Conservation (phyloP, 1,284 basidiomycete species). For the Cerioporus squamosus region DNA sequence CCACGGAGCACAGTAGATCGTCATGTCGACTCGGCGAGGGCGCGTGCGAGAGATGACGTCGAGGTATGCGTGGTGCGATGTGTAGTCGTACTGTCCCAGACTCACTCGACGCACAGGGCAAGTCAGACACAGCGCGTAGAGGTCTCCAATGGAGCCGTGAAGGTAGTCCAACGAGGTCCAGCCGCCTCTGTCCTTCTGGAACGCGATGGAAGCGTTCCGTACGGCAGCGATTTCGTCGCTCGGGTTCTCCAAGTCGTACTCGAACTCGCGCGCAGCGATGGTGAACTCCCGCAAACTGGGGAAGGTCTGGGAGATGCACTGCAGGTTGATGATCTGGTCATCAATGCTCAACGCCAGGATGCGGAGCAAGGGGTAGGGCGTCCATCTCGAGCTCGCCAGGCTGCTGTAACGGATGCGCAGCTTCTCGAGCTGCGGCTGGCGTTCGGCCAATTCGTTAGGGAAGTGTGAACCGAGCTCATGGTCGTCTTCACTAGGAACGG, state of each 20-base stretch:
- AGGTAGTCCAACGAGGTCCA: slow-evolving; percentile 11
- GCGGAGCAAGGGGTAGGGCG: neutral
- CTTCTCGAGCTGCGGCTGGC: slow-evolving; percentile 1
- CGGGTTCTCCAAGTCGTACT: neutral
- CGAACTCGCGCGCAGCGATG: neutral
- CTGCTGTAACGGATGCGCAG: neutral
- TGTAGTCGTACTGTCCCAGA: slow-evolving; percentile 1
- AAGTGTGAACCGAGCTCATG: neutral
- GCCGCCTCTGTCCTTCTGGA: neutral
- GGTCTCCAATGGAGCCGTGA: neutral
- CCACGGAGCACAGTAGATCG: neutral
- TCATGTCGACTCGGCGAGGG: neutral
- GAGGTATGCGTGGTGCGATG: neutral
- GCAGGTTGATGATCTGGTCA: neutral
- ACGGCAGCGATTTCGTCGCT: neutral
- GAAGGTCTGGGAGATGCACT: slow-evolving; percentile 1
- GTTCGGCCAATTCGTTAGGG: neutral
- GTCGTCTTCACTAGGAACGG: neutral
- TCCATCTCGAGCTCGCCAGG: neutral
- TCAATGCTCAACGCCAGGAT: slow-evolving; percentile 3
- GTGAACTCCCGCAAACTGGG: slow-evolving; percentile 12
- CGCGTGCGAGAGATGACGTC: slow-evolving; percentile 7
- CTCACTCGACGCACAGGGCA: slow-evolving; percentile 2
- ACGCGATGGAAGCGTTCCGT: neutral
- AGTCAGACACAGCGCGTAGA: slow-evolving; percentile 1